phyloP scores from a whole-genome alignment of 495 filamentous ascomycete genomes.

The Daldinia childiae region DNA sequence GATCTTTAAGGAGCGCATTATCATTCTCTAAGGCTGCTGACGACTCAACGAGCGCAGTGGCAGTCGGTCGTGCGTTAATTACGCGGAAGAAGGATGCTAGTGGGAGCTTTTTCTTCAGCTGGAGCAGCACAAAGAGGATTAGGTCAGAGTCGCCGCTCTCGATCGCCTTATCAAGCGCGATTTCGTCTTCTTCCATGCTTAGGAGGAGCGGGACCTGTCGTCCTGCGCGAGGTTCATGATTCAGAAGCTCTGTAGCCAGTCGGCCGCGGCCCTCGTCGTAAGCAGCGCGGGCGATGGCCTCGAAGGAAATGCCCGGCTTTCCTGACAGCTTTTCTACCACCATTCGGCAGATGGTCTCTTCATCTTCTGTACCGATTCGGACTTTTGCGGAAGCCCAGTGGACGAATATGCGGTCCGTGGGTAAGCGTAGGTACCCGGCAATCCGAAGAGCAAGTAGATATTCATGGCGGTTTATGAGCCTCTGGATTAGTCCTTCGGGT shows the following conservation, averaged over 20 bases:
- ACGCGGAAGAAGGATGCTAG: conserved; percentile 91
- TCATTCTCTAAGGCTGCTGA: conserved; percentile 75
- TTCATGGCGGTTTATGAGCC: conserved; percentile 87
- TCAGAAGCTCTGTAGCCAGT: conserved; percentile 87
- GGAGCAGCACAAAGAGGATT: conserved; percentile 85
- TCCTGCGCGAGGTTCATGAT: conserved; percentile 91
- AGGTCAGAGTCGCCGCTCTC: conserved; percentile 95
- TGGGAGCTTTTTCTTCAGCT: conserved; percentile 89
- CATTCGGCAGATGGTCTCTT: conserved; percentile 85
- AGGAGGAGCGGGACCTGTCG: conserved; percentile 95
- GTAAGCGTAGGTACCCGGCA: conserved; percentile 86
- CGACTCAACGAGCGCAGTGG: conserved; percentile 88
- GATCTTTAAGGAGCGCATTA: conserved; percentile 85
- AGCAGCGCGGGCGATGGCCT: conserved; percentile 90
- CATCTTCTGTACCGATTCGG: conserved; percentile 80
- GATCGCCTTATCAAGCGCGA: conserved; percentile 96
- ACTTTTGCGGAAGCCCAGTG: conserved; percentile 98
- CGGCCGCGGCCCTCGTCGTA: conserved; percentile 91
- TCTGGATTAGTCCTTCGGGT: conserved; percentile 83
- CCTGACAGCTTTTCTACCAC: conserved; percentile 87
- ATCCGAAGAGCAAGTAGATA: conserved; percentile 90
- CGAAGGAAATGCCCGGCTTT: conserved; percentile 93
- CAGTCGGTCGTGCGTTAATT: conserved; percentile 85
- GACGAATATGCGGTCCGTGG: conserved; percentile 90
- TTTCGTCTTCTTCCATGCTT: conserved; percentile 94